Evolutionary conservation across 495 filamentous ascomycete genomes (phyloP).

Genomic region (Penicillium paxilli): DNA sequence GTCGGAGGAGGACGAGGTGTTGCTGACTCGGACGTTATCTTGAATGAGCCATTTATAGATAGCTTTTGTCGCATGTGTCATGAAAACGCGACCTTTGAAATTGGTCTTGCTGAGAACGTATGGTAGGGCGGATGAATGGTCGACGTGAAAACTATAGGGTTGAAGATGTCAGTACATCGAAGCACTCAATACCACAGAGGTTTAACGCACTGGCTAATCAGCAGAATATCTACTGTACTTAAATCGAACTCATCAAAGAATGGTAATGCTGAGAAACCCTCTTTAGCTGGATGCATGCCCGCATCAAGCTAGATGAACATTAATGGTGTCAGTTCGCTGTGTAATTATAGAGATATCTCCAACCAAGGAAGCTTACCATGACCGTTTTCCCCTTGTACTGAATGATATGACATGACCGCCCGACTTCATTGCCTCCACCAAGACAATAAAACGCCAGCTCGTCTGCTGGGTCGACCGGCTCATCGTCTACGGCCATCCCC

Average conservation of each 20-base stretch:
- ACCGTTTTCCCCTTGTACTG: constrained; percentile 99
- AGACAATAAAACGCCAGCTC: constrained; percentile 91
- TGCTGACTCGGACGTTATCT: constrained; percentile 86
- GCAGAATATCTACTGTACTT: constrained; percentile 91
- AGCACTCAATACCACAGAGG: neutral
- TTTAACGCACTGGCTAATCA: constrained; percentile 90
- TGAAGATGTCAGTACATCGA: neutral
- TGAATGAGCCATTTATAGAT: constrained; percentile 99
- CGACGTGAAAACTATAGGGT: constrained; percentile 81
- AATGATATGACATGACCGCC: constrained; percentile 94
- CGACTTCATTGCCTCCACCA: constrained; percentile 95
- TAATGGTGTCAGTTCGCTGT: neutral
- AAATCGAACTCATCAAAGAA: constrained; percentile 99
- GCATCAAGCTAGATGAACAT: constrained; percentile 70
- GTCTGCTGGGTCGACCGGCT: constrained; percentile 76
- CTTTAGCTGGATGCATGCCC: constrained; percentile 95
- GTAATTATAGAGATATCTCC: neutral
- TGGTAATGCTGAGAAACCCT: constrained; percentile 87
- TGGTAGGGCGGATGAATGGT: constrained; percentile 93
- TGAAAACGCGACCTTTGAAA: constrained; percentile 94
- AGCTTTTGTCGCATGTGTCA: constrained; percentile 98
- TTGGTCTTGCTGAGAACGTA: constrained; percentile 98
- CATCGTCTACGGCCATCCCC: constrained; percentile 58
- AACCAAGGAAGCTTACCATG: constrained; percentile 66
- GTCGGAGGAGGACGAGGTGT: constrained; percentile 72